Evolutionary conservation across 2,329 filamentous ascomycete genomes (phyloP), one percentile per base, ranked within the genome.

Genomic region (Purpureocillium lavendulum): DNA sequence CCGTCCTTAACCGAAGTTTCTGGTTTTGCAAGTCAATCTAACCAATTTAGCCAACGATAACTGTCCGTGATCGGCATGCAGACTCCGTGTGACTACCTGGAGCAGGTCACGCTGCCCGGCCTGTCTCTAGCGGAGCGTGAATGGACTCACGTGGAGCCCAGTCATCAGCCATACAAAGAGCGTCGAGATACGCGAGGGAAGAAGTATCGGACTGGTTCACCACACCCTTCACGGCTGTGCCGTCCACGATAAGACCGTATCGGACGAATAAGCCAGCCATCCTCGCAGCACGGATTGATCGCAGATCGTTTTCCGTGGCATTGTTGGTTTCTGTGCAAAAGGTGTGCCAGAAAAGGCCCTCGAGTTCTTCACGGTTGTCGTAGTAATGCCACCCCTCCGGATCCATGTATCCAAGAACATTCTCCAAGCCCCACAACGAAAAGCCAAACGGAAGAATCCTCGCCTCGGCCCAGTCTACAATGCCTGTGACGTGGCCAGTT

Each of bases 401-500:
- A 31, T 44, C 16, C 49, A 50, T 48, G 14, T 21, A 44, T 10
- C 49, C 48, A 12, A 50, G 40, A 4, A 46, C 10, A 35, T 50
- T 57, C 36, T 57, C 51, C 2, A 59, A 35, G 7, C 39, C 55
- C 44, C 48, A 57, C 10, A 59, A 39, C 2, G 53, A 44, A 9
- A 56, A 48, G 13, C 55, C 55, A 36, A 60, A 60, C 4, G 56
- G 55, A 13, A 38, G 41, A 11, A 58, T 40, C 9, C 42, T 41
- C 1, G 49, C 54, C 10, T 53, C 50, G 12, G 51, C 44, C 55
- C 56, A 60, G 43, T 60, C 55, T 16, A 59, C 39, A 21, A 60
- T 38, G 8, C 56, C 54, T 1, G 54, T 57, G 18, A 60, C 48
- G 14, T 48, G 28, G 15, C 55, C 53, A 3, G 49, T 57, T 12